Conservation (phyloP, 1,139 yeast species). For the Blastobotrys proliferans region DNA sequence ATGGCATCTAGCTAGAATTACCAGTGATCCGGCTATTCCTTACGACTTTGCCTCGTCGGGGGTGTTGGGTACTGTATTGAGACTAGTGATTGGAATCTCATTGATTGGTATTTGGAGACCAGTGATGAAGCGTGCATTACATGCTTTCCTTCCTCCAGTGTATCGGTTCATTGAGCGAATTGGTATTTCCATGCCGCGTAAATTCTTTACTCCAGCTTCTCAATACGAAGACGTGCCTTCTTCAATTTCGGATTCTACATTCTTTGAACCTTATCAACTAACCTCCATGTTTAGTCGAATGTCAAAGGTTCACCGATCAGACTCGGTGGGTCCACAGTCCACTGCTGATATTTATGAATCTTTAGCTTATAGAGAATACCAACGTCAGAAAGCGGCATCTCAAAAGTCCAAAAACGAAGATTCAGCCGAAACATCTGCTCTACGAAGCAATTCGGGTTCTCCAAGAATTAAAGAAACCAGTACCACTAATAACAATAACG, state of each 20-base stretch:
- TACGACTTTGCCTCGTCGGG: slow-evolving; percentile 43
- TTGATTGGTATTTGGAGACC: slow-evolving; percentile 68
- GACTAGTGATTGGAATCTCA: slow-evolving; percentile 56
- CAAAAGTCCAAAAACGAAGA: neutral
- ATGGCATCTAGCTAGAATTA: slow-evolving; percentile 37
- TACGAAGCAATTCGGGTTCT: neutral
- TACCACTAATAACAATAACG: neutral
- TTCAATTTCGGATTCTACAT: slow-evolving; percentile 32
- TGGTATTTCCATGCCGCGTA: slow-evolving; percentile 41
- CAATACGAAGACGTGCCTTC: slow-evolving; percentile 36
- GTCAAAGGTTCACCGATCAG: slow-evolving; percentile 32
- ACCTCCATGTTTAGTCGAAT: slow-evolving; percentile 30
- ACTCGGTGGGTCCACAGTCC: slow-evolving; percentile 43
- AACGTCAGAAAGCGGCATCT: slow-evolving; percentile 18
- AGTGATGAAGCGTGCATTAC: slow-evolving; percentile 58
- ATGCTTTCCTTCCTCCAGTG: slow-evolving; percentile 41
- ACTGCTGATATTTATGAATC: slow-evolving; percentile 42
- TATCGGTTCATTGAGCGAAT: slow-evolving; percentile 34
- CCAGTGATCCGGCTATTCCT: slow-evolving; percentile 37
- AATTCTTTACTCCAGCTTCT: slow-evolving; percentile 37
- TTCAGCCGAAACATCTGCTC: neutral
- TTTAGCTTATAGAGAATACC: slow-evolving; percentile 34
- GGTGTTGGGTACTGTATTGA: slow-evolving; percentile 36
- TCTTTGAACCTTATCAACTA: slow-evolving; percentile 33
- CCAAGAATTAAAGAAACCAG: neutral